Conservation (phyloP, 805 yeast species). For the Wickerhamiella parazyma region DNA sequence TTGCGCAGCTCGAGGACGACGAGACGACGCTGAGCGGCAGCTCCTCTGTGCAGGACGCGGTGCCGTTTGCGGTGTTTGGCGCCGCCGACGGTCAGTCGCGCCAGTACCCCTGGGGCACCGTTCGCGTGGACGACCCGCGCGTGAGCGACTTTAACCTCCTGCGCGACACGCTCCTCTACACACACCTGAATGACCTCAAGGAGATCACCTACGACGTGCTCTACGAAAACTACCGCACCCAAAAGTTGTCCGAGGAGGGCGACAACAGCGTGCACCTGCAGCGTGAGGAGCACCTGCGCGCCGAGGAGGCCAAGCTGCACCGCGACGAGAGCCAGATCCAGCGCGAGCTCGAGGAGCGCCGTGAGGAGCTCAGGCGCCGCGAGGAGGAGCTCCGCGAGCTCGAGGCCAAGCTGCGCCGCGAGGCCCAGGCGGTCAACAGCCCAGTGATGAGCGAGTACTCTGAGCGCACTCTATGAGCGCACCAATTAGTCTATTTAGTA, state of each 20-base stretch:
- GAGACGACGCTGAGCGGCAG: constrained; percentile 43
- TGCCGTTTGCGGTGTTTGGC: constrained; percentile 60
- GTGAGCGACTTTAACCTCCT: constrained; percentile 68
- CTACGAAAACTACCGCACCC: constrained; percentile 83
- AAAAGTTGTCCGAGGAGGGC: constrained; percentile 53
- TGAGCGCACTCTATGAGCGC: not conserved
- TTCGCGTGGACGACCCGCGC: constrained; percentile 55
- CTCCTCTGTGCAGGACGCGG: constrained; percentile 44
- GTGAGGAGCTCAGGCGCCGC: constrained; percentile 69
- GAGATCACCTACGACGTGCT: constrained; percentile 77
- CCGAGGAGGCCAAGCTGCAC: constrained; percentile 77
- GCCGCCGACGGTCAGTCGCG: constrained; percentile 30
- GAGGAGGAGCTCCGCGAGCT: constrained; percentile 76
- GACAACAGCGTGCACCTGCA: constrained; percentile 34
- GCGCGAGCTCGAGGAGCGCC: constrained; percentile 65
- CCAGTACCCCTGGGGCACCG: constrained; percentile 47
- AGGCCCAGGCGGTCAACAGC: constrained; percentile 27
- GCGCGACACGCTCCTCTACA: constrained; percentile 64
- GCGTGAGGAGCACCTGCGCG: constrained; percentile 79
- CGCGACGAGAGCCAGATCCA: constrained; percentile 83
- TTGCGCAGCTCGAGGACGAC: constrained; percentile 45
- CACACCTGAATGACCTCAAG: constrained; percentile 78
- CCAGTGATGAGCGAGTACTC: constrained; percentile 7
- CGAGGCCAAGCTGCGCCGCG: constrained; percentile 53
- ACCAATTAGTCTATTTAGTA: constrained; percentile 15